Conservation (phyloP, 495 filamentous ascomycete species). For the Penicillium arizonense region DNA sequence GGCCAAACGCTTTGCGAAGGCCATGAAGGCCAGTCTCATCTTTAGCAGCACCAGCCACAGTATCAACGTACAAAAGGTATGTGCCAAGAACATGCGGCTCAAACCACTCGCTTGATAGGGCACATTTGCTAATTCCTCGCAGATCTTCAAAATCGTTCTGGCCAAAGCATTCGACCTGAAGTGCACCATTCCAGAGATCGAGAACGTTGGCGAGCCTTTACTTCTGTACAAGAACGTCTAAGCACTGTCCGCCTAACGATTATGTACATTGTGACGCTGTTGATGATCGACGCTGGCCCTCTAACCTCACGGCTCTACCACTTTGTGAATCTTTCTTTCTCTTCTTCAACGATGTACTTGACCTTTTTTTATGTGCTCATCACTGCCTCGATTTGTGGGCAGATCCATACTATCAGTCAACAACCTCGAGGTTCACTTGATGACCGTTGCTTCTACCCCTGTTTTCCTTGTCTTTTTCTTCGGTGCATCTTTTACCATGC, state of each 20-base stretch:
- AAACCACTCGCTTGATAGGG: background rate
- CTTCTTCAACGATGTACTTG: conserved; percentile 24
- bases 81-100: conserved; percentile 2
- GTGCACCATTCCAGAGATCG: conserved; percentile 98
- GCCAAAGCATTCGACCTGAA: conserved; percentile 98
- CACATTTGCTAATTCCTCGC: conserved; percentile 18
- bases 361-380: conserved; percentile 16
- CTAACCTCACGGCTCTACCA: conserved; percentile 18
- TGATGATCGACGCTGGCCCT: conserved; percentile 35
- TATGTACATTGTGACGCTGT: conserved; percentile 41
- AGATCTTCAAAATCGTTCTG: conserved; percentile 99
- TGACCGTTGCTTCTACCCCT: conserved; percentile 9
- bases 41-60: conserved; percentile 98
- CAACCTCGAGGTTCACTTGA: conserved; percentile 1
- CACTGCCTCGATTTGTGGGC: background rate
- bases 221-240: conserved; percentile 85
- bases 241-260: conserved; percentile 25
- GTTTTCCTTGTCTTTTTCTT: conserved; percentile 12
- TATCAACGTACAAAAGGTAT: conserved; percentile 98
- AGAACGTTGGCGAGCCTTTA: conserved; percentile 94
- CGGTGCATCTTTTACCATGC: conserved; percentile 4
- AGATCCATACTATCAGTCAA: background rate
- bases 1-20: conserved; percentile 95
- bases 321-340: conserved; percentile 18
- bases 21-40: conserved; percentile 95